Evolutionary conservation across 768 basidiomycete species (phyloP), one percentile per base, ranked within the genome.

Genomic region (Lactarius pseudohatsudake): DNA sequence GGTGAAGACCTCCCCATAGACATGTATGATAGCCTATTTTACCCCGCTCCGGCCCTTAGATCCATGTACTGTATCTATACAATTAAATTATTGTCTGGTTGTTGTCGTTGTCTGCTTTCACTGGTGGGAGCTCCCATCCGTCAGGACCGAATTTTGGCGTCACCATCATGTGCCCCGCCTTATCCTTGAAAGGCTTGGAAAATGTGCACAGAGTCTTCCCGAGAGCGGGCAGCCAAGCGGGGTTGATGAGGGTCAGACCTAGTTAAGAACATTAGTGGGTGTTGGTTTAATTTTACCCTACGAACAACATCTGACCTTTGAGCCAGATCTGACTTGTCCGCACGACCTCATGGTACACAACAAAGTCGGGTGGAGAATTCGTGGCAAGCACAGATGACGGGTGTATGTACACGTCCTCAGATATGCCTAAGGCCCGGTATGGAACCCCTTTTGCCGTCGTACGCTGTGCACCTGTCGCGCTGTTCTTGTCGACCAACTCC

Each of bases 371-470:
- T 2, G 96, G 93, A 13, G 87, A 68, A 7, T 69, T 66, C 71
- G 84, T 82, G 65, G 86, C 86, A 15, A 96, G 75, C 22, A 90
- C 81, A n/a, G 93, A 96, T 0, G 90, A 90, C 0, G 94, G 92
- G 74, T 98, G 96, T 62, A 98, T 88, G 77, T 85, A 98, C 2
- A 96, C 93, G 71, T 97, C 93, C 72, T 96, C 92, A 18, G 81
- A 69, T 47, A 96, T 81, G 1, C 92, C 90, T 60, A 94, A 72
- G 1, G 94, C 90, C 59, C 82, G 84, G 75, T 98, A 99, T 0
- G 94, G 79, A 20, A 98, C 86, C 9, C 90, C 90, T 72, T 86
- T 88, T 0, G 90, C 84, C 30, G 87, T 92, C 10, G 89, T 80
- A 74, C 83, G 92, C 71, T 92, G 88, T 54, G 81, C 78, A 5